Conservation (phyloP, 768 basidiomycete genomes). For the Boletus coccyginus region DNA sequence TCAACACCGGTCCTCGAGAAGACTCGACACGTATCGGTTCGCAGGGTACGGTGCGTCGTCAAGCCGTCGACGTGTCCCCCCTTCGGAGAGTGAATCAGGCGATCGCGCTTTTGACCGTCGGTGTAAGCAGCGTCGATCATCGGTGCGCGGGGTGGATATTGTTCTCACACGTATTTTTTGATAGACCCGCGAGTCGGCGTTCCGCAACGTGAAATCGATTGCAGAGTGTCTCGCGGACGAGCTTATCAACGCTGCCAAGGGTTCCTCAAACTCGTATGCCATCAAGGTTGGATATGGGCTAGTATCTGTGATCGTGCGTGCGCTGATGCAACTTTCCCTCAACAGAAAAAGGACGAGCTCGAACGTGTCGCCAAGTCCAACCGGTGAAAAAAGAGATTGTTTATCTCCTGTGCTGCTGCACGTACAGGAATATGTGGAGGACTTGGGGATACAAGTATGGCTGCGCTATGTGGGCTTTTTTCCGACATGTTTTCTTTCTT, state of each 20-base stretch:
- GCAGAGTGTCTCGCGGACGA: conserved; percentile 99
- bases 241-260: conserved; percentile 99
- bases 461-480: conserved; percentile 23
- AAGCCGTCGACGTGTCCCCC: conserved; percentile 99
- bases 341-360: conserved; percentile 97
- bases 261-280: conserved; percentile 99
- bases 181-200: conserved; percentile 98
- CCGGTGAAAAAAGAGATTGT: conserved; percentile 70
- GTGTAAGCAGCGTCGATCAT: conserved; percentile 55
- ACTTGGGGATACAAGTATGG: conserved; percentile 19
- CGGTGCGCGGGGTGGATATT: background rate
- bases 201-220: conserved; percentile 99
- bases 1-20: conserved; percentile 99
- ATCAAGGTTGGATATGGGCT: conserved; percentile 71
- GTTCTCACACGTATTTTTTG: background rate
- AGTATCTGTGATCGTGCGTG: background rate
- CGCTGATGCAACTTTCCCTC: background rate
- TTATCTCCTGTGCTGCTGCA: background rate
- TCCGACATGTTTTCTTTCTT: conserved; percentile 1
- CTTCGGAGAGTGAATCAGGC: conserved; percentile 98
- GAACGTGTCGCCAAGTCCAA: conserved; percentile 99
- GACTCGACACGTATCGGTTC: conserved; percentile 99
- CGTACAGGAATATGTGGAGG: background rate
- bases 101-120: conserved; percentile 89
- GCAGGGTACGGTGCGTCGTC: conserved; percentile 98